Evolutionary conservation across 2,329 filamentous ascomycete genomes (phyloP).

Genomic region (Beauveria sp.): DNA sequence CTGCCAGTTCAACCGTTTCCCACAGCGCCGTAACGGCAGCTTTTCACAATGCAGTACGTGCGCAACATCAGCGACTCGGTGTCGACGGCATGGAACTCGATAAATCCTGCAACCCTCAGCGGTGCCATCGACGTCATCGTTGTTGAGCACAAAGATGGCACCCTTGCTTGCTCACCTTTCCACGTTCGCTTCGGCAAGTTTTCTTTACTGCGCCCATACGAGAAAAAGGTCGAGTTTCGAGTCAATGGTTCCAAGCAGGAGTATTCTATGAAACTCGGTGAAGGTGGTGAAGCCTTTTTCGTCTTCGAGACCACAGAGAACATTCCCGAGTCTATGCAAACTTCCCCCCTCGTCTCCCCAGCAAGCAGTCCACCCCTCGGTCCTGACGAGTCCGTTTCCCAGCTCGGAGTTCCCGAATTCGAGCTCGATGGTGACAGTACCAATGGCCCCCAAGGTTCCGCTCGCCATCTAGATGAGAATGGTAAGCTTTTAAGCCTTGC

Average conservation of each 20-base stretch:
- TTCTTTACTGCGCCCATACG: constrained; percentile 84
- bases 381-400: constrained; percentile 24
- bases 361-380: constrained; percentile 70
- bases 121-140: constrained; percentile 99
- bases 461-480: constrained; percentile 23
- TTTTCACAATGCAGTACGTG: constrained; percentile 82
- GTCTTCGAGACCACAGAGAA: constrained; percentile 91
- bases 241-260: constrained; percentile 90
- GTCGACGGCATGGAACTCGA: constrained; percentile 98
- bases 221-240: constrained; percentile 97
- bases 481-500: constrained; percentile 18
- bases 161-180: constrained; percentile 86
- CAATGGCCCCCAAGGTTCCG: constrained; percentile 1
- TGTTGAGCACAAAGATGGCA: constrained; percentile 90
- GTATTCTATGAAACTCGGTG: constrained; percentile 96
- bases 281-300: constrained; percentile 97
- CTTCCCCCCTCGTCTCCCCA: constrained; percentile 86
- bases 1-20: not conserved
- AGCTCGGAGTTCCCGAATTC: constrained; percentile 60
- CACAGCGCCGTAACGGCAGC: not conserved
- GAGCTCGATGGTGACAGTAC: constrained; percentile 47
- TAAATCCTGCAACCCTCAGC: constrained; percentile 94
- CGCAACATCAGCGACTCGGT: constrained; percentile 91
- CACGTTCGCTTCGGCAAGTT: constrained; percentile 99
- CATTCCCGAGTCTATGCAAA: constrained; percentile 90